These are phyloP conservation scores for Tetratostichococcus sp. DNA, from an alignment of 139 green algal genomes.

Conservation along the genomic window DNA sequence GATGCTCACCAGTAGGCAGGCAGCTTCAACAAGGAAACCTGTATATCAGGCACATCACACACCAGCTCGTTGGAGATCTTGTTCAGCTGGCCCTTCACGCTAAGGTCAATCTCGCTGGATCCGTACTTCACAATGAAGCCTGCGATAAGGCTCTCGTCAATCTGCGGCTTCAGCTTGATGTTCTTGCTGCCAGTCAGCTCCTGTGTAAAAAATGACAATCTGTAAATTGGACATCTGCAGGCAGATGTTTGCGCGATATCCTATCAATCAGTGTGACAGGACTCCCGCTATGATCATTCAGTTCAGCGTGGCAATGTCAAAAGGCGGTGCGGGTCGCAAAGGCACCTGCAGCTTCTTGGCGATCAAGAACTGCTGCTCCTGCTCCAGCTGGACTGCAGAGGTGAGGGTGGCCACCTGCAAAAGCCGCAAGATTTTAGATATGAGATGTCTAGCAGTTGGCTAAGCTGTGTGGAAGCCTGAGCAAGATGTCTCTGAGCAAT, in stretches of 20 bases:
- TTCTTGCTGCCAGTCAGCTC: constrained; percentile 97
- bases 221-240: background rate
- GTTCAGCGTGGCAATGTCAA: too few relatives aligned
- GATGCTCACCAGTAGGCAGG: too few relatives aligned
- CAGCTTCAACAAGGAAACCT: too few relatives aligned
- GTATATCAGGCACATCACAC: too few relatives aligned
- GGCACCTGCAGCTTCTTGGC: constrained; percentile 91
- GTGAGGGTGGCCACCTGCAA: constrained; percentile 83
- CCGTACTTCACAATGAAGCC: constrained; percentile 96
- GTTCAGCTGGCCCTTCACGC: constrained; percentile 88
- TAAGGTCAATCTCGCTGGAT: constrained; percentile 93
- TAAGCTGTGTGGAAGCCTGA: too few relatives aligned
- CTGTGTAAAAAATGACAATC: constrained; percentile 35
- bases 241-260: too few relatives aligned
- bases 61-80: constrained; percentile 45
- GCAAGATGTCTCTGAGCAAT: background rate
- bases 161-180: constrained; percentile 98
- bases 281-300: too few relatives aligned
- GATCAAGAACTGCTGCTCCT: constrained; percentile 99
- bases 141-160: constrained; percentile 90
- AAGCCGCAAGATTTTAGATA: too few relatives aligned
- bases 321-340: too few relatives aligned
- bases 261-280: too few relatives aligned
- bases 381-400: constrained; percentile 94
- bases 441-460: too few relatives aligned